Conservation (phyloP, 768 basidiomycete species). For the Lepiota venenata region DNA sequence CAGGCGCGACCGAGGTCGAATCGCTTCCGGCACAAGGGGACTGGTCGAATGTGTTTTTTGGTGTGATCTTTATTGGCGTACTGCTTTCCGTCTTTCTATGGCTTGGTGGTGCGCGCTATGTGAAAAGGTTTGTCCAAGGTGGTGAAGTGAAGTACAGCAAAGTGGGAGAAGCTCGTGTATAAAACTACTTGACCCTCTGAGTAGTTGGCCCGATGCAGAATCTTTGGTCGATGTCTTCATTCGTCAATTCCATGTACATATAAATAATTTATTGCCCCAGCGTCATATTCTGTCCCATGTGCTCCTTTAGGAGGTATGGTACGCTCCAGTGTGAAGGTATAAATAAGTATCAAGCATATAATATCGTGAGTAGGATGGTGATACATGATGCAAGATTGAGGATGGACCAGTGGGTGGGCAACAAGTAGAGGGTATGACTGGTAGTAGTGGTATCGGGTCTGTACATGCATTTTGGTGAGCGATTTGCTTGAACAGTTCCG, state of each 20-base stretch:
- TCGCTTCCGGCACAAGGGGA: constrained; percentile 1
- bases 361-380: constrained; percentile 24
- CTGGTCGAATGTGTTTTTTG: constrained; percentile 31
- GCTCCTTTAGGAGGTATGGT: too few species aligned
- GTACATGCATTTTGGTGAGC: background rate
- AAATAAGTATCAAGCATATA: background rate
- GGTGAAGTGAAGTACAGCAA: constrained; percentile 38
- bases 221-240: too few species aligned
- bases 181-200: too few species aligned
- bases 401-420: constrained; percentile 34
- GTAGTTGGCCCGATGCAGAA: too few species aligned
- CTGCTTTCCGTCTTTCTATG: constrained; percentile 43
- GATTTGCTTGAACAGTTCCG: background rate
- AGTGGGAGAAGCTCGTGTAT: constrained; percentile 26
- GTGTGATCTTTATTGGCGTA: constrained; percentile 42
- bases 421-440: constrained; percentile 38
- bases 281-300: too few species aligned
- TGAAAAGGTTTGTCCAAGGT: constrained; percentile 37
- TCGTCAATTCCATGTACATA: too few species aligned
- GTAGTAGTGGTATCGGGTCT: constrained; percentile 43
- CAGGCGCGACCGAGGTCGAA: constrained; percentile 3
- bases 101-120: constrained; percentile 49
- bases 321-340: background rate
- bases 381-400: constrained; percentile 40
- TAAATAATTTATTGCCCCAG: too few species aligned